Evolutionary conservation across 345 rosid genomes (phyloP).

Genomic region (Pistacia integerrima): DNA sequence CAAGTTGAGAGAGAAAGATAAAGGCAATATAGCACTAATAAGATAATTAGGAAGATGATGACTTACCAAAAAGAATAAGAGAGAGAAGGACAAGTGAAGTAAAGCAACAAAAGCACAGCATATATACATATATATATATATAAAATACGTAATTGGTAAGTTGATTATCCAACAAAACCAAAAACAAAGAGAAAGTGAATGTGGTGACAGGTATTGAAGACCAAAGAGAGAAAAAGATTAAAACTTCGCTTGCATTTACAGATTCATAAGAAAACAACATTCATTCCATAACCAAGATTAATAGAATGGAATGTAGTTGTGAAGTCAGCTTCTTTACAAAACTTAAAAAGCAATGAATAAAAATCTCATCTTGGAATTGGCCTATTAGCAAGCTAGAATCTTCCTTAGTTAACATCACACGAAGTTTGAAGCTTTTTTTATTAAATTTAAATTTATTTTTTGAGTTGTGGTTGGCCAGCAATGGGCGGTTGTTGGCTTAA

Average conservation of each 20-base stretch:
- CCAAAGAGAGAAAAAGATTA: conserved; percentile 25
- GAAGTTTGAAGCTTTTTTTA: background rate
- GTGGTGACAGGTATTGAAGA: conserved; percentile 23
- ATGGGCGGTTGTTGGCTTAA: conserved; percentile 24
- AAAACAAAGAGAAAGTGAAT: background rate
- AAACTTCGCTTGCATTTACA: conserved; percentile 45
- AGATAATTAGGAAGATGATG: conserved; percentile 19
- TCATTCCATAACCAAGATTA: background rate
- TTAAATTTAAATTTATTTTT: background rate
- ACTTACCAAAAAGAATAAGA: conserved; percentile 22
- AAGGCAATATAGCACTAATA: conserved; percentile 9
- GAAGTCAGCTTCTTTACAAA: conserved; percentile 35
- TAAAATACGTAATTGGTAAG: conserved; percentile 9
- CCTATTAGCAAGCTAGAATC: background rate
- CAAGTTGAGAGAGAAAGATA: conserved; percentile 16
- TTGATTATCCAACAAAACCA: conserved; percentile 18
- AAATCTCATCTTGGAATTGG: background rate
- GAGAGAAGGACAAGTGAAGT: conserved; percentile 16
- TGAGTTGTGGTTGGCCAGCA: conserved; percentile 9
- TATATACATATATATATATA: background rate
- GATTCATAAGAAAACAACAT: conserved; percentile 28
- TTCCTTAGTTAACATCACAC: background rate
- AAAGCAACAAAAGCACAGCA: background rate
- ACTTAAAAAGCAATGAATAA: background rate
- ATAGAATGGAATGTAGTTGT: conserved; percentile 39